Base-by-base conservation (phyloP, 2,329 filamentous ascomycete genomes). In the Chrysoporthe austroafricana region DNA sequence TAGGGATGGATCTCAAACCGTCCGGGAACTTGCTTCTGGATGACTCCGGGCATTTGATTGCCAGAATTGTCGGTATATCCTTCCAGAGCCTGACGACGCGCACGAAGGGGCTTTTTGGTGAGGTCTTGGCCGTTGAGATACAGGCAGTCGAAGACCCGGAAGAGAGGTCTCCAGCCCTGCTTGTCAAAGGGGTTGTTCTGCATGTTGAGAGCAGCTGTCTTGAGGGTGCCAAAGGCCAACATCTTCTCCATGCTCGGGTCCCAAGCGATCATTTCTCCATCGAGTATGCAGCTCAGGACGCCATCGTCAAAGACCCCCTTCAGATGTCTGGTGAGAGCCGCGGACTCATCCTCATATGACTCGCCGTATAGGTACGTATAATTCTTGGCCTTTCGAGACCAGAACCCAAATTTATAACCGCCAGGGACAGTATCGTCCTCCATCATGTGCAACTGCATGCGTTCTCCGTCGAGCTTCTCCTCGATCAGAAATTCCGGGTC, bases 221-320 rank as follows among this genome's bases (percentile, higher is more conserved):
- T 99, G 61, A 99, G 84, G 0, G 93, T 96, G 8, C 96, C 96
- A 77, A 99, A 99, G 0, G 91, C 89, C 18, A 97, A 91, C 63
- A 96, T 91, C 66, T 91, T 91, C 79, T 97, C 91, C 62, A 91
- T 84, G 57, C 90, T 88, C 69, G 94, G 92, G 75, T 98, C 93
- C 96, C 96, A 99, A 0, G 94, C 97, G 67, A 99, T 94, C 96
- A 99, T 99, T 77, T 99, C 96, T 11, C 96, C 96, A 74, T 99
- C 96, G 0, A 99, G 84, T 62, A 99, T 97, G 71, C 97, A 85
- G 75, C 92, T 97, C 18, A 90, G 85, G 0, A 98, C 93, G 1
- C 90, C 89, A 0, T 88, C 81, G 2, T 89, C 83, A 76, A 99
- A 98, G 0, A 93, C 93, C 52, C 88, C 84, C 63, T 88, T 88